Conservation (phyloP, 176 grass and related monocot genomes). For the Melocanna baccifera region DNA sequence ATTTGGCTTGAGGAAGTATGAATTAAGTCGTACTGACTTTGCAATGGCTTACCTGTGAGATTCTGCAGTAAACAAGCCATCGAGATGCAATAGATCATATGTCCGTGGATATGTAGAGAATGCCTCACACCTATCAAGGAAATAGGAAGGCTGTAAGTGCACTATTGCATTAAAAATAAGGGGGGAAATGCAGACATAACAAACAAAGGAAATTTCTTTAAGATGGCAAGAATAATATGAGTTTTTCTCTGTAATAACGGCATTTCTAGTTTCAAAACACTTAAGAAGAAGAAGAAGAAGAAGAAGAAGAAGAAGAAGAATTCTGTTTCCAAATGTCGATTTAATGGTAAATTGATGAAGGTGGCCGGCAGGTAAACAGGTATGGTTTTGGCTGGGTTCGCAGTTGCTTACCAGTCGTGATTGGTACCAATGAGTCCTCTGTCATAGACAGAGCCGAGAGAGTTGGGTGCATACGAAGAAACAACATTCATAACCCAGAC, state of each 20-base stretch:
- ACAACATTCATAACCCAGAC: conserved; percentile 98
- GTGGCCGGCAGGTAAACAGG: neutral
- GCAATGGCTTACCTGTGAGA: conserved; percentile 61
- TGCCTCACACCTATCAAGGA: conserved; percentile 66
- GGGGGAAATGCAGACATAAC: neutral
- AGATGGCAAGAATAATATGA: neutral
- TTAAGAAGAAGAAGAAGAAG: neutral
- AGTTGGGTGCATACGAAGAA: conserved; percentile 67
- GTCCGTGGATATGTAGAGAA: conserved; percentile 96
- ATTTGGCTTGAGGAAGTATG: neutral
- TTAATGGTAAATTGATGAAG: neutral
- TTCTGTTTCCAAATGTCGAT: neutral
- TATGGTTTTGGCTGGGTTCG: neutral
- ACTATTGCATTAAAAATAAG: neutral
- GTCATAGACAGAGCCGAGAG: conserved; percentile 82
- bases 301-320: no score
- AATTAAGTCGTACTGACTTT: neutral
- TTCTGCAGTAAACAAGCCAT: conserved; percentile 78
- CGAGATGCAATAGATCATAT: conserved; percentile 90
- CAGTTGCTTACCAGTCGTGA: conserved; percentile 68
- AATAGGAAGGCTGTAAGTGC: neutral
- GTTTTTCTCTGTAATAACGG: no score
- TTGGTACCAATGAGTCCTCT: conserved; percentile 82
- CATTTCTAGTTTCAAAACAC: no score
- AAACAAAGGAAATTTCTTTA: neutral